Evolutionary conservation across 2,329 filamentous ascomycete species (phyloP), one percentile per base, ranked within the genome.

Genomic region (Malbranchea zuffiana): DNA sequence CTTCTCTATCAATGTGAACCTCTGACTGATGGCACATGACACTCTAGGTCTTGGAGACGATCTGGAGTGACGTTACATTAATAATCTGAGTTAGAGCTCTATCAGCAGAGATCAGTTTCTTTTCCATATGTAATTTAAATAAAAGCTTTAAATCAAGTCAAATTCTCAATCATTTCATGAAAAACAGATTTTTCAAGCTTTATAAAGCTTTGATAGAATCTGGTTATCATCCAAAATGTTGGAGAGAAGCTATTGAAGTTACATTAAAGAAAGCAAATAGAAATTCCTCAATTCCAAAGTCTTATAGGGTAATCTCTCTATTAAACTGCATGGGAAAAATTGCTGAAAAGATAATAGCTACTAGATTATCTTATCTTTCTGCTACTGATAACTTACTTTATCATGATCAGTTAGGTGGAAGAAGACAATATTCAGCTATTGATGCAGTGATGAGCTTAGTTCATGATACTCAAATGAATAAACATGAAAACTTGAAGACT

Each of bases 121-220:
- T 28, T 29, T 40, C 17, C 18, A 40, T 32, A 40, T 40, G 37
- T 20, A 16, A 16, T 25, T 40, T 35, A 19, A 40, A 40, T 3
- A 18, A 8, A 4, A 40, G 37, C 11, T 35, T 35, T 8, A 12
- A 16, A 25, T 40, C 32, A 12, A 40, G 21, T 13, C 32, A 40
- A 17, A 40, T 36, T 6, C 17, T 26, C 3, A 40, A 18, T 15
- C 31, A 40, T 35, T 26, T 29, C n/a, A 40, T 37, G 10, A 21
- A 27, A 12, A 13, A 29, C 12, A 11, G 10, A 18, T 18, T 37
- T 4, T 20, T 18, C 8, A 27, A 30, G 12, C 15, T 37, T 8
- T 37, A 29, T 17, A 13, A 27, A 21, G 17, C 10, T 18, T 21
- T 37, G 15, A 29, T 30, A 21, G n/a, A 37, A 13, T 17, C 17